phyloP scores from a whole-genome alignment of 768 basidiomycete species.

The Russula ochroleuca region DNA sequence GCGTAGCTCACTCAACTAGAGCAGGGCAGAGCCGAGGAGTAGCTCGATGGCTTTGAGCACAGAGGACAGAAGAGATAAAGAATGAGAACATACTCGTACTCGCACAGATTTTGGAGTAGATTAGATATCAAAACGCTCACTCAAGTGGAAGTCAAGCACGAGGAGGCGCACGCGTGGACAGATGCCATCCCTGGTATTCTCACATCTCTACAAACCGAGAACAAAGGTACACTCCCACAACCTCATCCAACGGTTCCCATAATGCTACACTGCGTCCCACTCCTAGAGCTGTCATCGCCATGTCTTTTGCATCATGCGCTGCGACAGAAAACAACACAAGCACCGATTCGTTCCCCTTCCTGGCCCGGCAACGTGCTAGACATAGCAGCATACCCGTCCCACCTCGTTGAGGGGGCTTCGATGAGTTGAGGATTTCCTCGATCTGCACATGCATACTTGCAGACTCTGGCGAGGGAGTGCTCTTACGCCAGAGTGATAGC shows the following conservation, averaged over 20 bases:
- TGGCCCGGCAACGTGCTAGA: constrained; percentile 13
- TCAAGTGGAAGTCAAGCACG: not conserved
- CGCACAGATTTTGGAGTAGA: not conserved
- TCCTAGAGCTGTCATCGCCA: not conserved
- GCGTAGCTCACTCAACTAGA: not conserved
- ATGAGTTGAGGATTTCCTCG: constrained; percentile 1
- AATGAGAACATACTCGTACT: not conserved
- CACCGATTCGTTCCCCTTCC: not conserved
- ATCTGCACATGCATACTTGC: constrained; percentile 18
- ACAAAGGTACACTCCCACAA: constrained; percentile 12
- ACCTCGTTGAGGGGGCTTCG: constrained; percentile 17
- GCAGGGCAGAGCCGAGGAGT: not conserved
- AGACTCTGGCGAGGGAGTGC: constrained; percentile 12
- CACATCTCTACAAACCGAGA: constrained; percentile 11
- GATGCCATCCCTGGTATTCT: not conserved
- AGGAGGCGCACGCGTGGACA: not conserved
- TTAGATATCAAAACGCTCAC: not conserved
- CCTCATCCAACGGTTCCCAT: not conserved
- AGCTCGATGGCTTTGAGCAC: not conserved
- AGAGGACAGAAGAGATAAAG: not conserved
- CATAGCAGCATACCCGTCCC: not conserved
- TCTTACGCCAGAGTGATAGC: constrained; percentile 21
- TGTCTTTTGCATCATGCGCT: not conserved
- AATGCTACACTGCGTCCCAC: not conserved
- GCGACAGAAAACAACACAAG: constrained; percentile 15